Evolutionary conservation across 208 protist genomes (phyloP), one percentile per base, ranked within the genome.

Genomic region (Trypanosomatidae sp.): DNA sequence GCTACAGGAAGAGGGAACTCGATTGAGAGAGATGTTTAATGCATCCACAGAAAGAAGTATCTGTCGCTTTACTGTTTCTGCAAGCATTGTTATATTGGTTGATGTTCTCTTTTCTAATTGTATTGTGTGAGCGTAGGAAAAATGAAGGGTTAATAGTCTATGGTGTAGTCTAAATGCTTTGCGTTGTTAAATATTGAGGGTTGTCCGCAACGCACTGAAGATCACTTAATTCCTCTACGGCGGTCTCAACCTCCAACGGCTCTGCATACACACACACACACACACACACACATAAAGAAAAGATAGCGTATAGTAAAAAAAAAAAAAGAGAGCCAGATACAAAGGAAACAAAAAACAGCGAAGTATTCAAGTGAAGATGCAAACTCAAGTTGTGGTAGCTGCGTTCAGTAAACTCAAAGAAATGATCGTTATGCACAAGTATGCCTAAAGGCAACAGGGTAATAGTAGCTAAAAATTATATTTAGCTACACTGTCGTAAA

Each of bases 11-110:
- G 69, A 72, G 0, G 85, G 87, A 28, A 78, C 30, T 36, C 79
- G 69, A 43, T 84, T 80, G 1, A 91, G 73, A 25, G 91, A 86
- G 28, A 96, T 70, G 66, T 82, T 91, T 17, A 96, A 66, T 5
- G 74, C 66, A 47, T 84, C 84, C 36, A 91, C 78, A 25, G 89
- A 72, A 33, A 89, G 69, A n/a, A 95, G 69, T 62, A 95, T 83
- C 69, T 92, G 87, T 28, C 76, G 82, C 58, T 91, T 92, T 5
- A 96, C 91, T 28, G 80, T 82, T 55, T 91, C 89, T 2, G 70
- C 71, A 8, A 87, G 83, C 88, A 93, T 62, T 13, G 6, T 33
- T 73, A 17, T 64, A 65, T 65, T 50, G 0, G 22, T 64, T 52
- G 50, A 41, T 72, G 73, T 68, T 53, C 39, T 50, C 59, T 47